A percentile compares a stretch with the other conserved stretches of the same genome.
Conservation (phyloP, 805 yeast genomes). For the Yamadazyma laniorum region DNA sequence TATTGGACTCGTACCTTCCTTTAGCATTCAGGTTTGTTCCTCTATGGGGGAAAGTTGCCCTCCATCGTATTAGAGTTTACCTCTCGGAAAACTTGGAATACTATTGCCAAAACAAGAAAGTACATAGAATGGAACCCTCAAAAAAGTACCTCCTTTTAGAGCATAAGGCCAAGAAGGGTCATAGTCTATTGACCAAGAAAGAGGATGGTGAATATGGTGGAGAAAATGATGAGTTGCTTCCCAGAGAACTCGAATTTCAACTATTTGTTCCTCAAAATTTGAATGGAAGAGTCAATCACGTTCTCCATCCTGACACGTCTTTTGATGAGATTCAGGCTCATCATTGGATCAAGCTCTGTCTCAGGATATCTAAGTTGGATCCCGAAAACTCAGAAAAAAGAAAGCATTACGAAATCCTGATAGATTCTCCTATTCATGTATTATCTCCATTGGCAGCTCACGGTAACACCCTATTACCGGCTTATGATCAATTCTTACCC, state of each 20-base stretch:
- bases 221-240: slow-evolving; percentile 55
- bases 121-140: slow-evolving; percentile 89
- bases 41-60: slow-evolving; percentile 71
- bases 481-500: slow-evolving; percentile 46
- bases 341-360: slow-evolving; percentile 92
- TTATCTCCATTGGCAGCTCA: slow-evolving; percentile 76
- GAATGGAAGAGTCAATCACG: slow-evolving; percentile 46
- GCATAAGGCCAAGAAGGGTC: slow-evolving; percentile 60
- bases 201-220: slow-evolving; percentile 29
- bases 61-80: slow-evolving; percentile 83
- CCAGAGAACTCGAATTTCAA: slow-evolving; percentile 81
- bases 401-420: slow-evolving; percentile 90
- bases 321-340: slow-evolving; percentile 78
- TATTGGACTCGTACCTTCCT: slow-evolving; percentile 81
- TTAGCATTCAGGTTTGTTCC: slow-evolving; percentile 83
- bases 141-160: slow-evolving; percentile 79
- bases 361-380: slow-evolving; percentile 71
- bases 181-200: slow-evolving; percentile 46
- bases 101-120: slow-evolving; percentile 79
- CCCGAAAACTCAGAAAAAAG: slow-evolving; percentile 55
- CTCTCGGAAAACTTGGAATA: slow-evolving; percentile 89
- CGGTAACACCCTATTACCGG: slow-evolving; percentile 74
- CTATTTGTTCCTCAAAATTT: slow-evolving; percentile 76
- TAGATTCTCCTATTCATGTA: slow-evolving; percentile 91
- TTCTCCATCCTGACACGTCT: slow-evolving; percentile 82